Base-by-base conservation (phyloP, 345 rosid species). In the Garcia nutans region DNA sequence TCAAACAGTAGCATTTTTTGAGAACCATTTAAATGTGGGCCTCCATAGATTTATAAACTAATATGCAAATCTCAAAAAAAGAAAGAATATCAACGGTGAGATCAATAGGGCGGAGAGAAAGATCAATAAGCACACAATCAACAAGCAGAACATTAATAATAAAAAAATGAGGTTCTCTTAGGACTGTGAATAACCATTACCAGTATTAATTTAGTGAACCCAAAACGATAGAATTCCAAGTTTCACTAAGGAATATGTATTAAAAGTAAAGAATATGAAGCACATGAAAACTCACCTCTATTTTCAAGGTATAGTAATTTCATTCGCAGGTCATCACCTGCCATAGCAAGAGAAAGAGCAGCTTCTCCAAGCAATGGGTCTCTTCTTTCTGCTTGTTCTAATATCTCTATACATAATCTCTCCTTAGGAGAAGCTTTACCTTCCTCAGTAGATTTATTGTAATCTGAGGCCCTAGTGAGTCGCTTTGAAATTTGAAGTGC, bases 251-350 rank as follows among this genome's bases (percentile, higher is more conserved):
- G 65, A 31, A 50, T 44, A 7, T 56, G 17, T 6, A 72, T 16
- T 26, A 47, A 73, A 42, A 59, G 50, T 19, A 56, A 37, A 71
- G 63, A 64, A 56, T 41, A 65, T 73, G 70, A 19, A 59, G 31
- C 55, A 47, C 12, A 58, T 20, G 33, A 37, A 15, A 72, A 20
- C 3, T 77, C 82, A 91, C 98, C 98, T 87, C 97, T 87, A 69
- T 91, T 91, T 84, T 92, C 97, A 76, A 87, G 91, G 85, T 94
- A 87, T 80, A 91, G 72, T 47, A 92, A 76, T 74, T 83, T 88
- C 90, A 86, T 88, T 69, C 87, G 84, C 37, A 92, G 77, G 84
- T 89, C 96, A 58, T 92, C 96, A 45, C 93, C 92, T 49, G 93
- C 93, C 74, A 82, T 76, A 56, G 94, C 92, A 69, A 91, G 87